Evolutionary conservation across 768 basidiomycete species (phyloP).

Genomic region (Suillus luteus): DNA sequence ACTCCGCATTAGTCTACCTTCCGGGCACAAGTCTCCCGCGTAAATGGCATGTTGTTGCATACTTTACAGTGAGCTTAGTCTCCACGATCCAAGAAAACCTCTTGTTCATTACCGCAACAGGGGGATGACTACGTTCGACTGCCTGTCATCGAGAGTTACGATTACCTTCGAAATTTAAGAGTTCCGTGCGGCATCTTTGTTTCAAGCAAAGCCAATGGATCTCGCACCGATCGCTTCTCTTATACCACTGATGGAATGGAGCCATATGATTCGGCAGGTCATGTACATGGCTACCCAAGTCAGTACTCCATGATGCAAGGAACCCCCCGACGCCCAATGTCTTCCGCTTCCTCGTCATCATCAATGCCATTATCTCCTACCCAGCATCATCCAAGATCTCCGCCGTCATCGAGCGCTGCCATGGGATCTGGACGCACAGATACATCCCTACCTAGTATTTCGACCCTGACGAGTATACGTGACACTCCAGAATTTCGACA

Average conservation of each 20-base stretch:
- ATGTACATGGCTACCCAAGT: conserved; percentile 9
- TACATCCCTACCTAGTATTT: conserved; percentile 28
- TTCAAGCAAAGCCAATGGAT: conserved; percentile 58
- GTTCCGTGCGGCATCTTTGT: conserved; percentile 74
- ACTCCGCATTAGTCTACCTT: conserved; percentile 72
- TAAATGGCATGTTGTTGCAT: conserved; percentile 86
- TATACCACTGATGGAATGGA: conserved; percentile 21
- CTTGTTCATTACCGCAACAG: conserved; percentile 36
- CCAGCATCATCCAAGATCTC: conserved; percentile 15
- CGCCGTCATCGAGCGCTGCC: conserved; percentile 8
- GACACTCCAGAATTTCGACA: conserved; percentile 8
- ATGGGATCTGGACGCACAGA: conserved; percentile 13
- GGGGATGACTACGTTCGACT: conserved; percentile 68
- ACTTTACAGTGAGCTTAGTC: conserved; percentile 62
- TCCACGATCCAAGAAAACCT: conserved; percentile 4
- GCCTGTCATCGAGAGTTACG: conserved; percentile 74
- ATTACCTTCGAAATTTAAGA: conserved; percentile 66
- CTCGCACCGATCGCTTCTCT: conserved; percentile 28
- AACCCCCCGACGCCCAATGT: conserved; percentile 12
- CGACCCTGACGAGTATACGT: conserved; percentile 18
- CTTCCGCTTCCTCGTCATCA: conserved; percentile 21
- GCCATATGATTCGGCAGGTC: conserved; percentile 14
- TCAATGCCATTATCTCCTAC: conserved; percentile 18
- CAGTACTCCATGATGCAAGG: conserved; percentile 22
- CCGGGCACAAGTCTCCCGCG: conserved; percentile 57